A percentile compares a stretch with the other conserved stretches of the same genome.
These are phyloP conservation scores for Fusarium chuoi DNA, from an alignment of 2,329 filamentous ascomycete genomes.

Conservation along the genomic window DNA sequence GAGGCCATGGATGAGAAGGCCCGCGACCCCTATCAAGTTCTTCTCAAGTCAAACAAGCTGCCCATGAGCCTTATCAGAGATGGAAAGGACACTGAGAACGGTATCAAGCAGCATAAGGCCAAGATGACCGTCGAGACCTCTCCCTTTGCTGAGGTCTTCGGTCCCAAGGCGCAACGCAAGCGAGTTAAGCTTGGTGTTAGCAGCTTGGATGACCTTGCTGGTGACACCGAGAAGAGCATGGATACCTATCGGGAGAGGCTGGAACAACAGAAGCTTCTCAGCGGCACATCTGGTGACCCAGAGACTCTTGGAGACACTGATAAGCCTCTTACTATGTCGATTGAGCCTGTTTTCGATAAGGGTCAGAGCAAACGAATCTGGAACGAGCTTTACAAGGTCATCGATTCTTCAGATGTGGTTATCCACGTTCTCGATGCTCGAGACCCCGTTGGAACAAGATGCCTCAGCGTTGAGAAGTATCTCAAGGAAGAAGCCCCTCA, in stretches of 20 bases:
- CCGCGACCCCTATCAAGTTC: conserved; percentile 89
- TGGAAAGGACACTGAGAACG: conserved; percentile 74
- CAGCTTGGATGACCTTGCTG: conserved; percentile 83
- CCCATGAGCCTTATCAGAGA: conserved; percentile 95
- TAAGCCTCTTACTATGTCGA: conserved; percentile 66
- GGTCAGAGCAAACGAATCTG: conserved; percentile 95
- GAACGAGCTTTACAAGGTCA: conserved; percentile 96
- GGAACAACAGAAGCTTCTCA: conserved; percentile 81
- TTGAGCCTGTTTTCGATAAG: conserved; percentile 91
- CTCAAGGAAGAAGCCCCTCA: conserved; percentile 92
- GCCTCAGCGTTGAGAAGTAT: conserved; percentile 83
- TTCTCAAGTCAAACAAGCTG: conserved; percentile 97
- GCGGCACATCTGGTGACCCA: conserved; percentile 71
- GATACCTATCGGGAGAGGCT: conserved; percentile 82
- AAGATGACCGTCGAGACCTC: conserved; percentile 92
- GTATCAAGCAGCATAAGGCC: conserved; percentile 89
- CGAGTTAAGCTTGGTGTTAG: conserved; percentile 88
- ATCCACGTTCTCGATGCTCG: conserved; percentile 94
- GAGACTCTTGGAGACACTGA: conserved; percentile 59
- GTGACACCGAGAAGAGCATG: conserved; percentile 81
- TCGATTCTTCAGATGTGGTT: conserved; percentile 94
- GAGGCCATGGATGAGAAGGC: conserved; percentile 92
- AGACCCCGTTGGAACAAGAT: conserved; percentile 90
- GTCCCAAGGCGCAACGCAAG: conserved; percentile 92
- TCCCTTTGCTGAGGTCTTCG: conserved; percentile 90